phyloP scores from a whole-genome alignment of 129 eudicot species.

The sunflower (Helianthus annuus) region HanXRQr2.0-SUNRISE NC_035437.2:110174314-110174813 shows the following conservation, averaged over 20 bases:
- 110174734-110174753: no score
- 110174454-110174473: background rate
- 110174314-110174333: no score
- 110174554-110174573: conserved; percentile 83
- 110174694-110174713: background rate
- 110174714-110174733: background rate
- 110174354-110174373: conserved; percentile 52
- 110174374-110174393: conserved; percentile 88
- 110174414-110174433: background rate
- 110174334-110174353: background rate
- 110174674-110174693: background rate
- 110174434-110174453: background rate
- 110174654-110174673: background rate
- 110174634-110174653: conserved; percentile 55
- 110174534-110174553: conserved; percentile 91
- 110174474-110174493: conserved; percentile 87
- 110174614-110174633: conserved; percentile 54
- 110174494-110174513: conserved; percentile 90
- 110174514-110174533: conserved; percentile 75
- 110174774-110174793: no score
- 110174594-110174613: conserved; percentile 64
- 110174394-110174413: conserved; percentile 72
- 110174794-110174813: no score
- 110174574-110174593: conserved; percentile 93
- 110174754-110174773: no score